Conservation (phyloP, 2,329 filamentous ascomycete species). For the Phialocephala subalpina region DNA sequence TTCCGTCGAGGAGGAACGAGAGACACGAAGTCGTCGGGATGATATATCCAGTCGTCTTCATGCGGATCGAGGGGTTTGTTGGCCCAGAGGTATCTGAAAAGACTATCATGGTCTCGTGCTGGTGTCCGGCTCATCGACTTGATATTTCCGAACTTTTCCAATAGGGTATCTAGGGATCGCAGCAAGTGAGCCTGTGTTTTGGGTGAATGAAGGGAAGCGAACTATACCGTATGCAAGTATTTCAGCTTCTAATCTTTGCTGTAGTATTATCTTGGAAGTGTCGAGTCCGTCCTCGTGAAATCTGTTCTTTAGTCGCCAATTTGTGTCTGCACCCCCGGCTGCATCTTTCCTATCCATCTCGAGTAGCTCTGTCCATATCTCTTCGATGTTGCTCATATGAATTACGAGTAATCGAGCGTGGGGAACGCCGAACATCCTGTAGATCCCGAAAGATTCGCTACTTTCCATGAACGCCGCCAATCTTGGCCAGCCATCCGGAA, state of each 20-base stretch:
- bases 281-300: conserved; percentile 25
- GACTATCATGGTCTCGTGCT: conserved; percentile 21
- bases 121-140: conserved; percentile 18
- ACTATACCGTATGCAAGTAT: background rate
- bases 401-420: conserved; percentile 16
- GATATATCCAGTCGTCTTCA: conserved; percentile 20
- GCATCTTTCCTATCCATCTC: conserved; percentile 22
- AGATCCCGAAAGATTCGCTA: conserved; percentile 19
- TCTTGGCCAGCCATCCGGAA: conserved; percentile 23
- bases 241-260: conserved; percentile 12
- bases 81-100: conserved; percentile 27
- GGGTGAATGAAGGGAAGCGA: background rate
- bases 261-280: conserved; percentile 14
- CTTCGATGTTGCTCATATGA: conserved; percentile 18
- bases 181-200: background rate
- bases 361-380: conserved; percentile 12
- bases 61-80: conserved; percentile 20
- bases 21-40: conserved; percentile 26
- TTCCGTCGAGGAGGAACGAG: conserved; percentile 15
- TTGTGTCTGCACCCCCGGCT: background rate
- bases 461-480: conserved; percentile 23
- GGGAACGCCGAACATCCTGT: conserved; percentile 15
- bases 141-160: conserved; percentile 14
- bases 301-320: conserved; percentile 20
- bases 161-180: background rate